Conservation (phyloP, 345 rosid genomes). For the Bretschneidera sinensis region DNA sequence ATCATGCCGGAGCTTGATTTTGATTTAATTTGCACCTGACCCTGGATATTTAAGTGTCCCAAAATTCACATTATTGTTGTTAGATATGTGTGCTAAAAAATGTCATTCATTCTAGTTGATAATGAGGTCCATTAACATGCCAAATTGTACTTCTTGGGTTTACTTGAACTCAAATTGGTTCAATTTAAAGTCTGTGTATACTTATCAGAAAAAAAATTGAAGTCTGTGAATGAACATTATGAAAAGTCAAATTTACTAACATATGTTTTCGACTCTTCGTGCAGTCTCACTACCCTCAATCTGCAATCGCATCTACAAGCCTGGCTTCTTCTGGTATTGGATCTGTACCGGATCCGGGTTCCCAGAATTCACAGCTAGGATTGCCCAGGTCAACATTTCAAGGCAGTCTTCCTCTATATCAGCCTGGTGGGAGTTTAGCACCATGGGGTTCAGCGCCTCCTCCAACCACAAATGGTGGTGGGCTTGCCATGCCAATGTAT, state of each 20-base stretch:
- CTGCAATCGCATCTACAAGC: conserved; percentile 21
- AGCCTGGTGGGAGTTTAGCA: conserved; percentile 27
- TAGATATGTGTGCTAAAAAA: no score
- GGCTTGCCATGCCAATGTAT: conserved; percentile 43
- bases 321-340: conserved; percentile 30
- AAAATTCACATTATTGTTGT: no score
- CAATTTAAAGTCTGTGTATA: not conserved
- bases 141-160: not conserved
- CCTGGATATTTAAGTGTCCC: no score
- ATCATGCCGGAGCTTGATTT: no score
- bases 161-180: not conserved
- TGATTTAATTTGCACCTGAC: no score
- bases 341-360: conserved; percentile 19
- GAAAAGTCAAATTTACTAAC: no score
- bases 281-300: conserved; percentile 42
- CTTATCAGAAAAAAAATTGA: no score
- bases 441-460: conserved; percentile 28
- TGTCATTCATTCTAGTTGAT: no score
- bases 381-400: conserved; percentile 26
- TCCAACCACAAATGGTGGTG: conserved; percentile 23
- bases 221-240: no score
- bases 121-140: not conserved
- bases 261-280: conserved; percentile 2
- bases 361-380: conserved; percentile 22
- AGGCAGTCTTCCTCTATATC: conserved; percentile 31